Evolutionary conservation across 768 basidiomycete genomes (phyloP).

Genomic region (Boletales sp.): DNA sequence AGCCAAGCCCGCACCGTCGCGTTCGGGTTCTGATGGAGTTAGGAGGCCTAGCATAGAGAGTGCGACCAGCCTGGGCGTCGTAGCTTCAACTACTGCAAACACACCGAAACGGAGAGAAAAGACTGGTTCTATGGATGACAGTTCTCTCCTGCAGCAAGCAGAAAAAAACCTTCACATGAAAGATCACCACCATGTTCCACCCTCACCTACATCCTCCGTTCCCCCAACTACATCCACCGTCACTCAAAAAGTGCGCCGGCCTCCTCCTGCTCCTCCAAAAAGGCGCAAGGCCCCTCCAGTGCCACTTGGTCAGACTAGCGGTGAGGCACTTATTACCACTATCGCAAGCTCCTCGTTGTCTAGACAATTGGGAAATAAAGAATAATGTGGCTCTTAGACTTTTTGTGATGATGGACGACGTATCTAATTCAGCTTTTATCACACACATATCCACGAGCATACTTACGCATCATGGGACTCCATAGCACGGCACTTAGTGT

Average conservation of each 20-base stretch:
- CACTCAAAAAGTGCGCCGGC: slow-evolving; percentile 37
- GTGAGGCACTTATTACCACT: slow-evolving; percentile 57
- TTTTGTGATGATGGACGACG: slow-evolving; percentile 3
- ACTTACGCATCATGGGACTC: slow-evolving; percentile 21
- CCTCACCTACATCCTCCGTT: slow-evolving; percentile 19
- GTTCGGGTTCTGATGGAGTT: slow-evolving; percentile 33
- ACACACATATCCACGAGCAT: slow-evolving; percentile 14
- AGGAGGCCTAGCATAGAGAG: slow-evolving; percentile 43
- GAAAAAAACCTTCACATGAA: slow-evolving; percentile 18
- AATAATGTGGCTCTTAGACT: slow-evolving; percentile 3
- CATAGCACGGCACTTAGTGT: slow-evolving; percentile 15
- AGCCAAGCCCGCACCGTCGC: slow-evolving; percentile 27
- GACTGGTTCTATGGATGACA: slow-evolving; percentile 25
- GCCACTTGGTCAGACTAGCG: slow-evolving; percentile 46
- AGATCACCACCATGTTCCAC: slow-evolving; percentile 10
- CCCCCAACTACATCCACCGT: slow-evolving; percentile 14
- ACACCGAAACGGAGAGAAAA: slow-evolving; percentile 23
- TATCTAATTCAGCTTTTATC: slow-evolving; percentile 7
- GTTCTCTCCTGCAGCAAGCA: slow-evolving; percentile 14
- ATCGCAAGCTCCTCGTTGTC: slow-evolving; percentile 43
- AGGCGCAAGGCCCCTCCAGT: slow-evolving; percentile 71
- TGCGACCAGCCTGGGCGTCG: slow-evolving; percentile 26
- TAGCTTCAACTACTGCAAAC: slow-evolving; percentile 23
- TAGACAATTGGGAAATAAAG: slow-evolving; percentile 15
- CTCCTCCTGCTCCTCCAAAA: slow-evolving; percentile 67